A percentile compares a stretch with the other conserved stretches of the same genome.
Evolutionary conservation across 805 yeast genomes (phyloP).

Genomic region (Wickerhamiella kurtzmanii): DNA sequence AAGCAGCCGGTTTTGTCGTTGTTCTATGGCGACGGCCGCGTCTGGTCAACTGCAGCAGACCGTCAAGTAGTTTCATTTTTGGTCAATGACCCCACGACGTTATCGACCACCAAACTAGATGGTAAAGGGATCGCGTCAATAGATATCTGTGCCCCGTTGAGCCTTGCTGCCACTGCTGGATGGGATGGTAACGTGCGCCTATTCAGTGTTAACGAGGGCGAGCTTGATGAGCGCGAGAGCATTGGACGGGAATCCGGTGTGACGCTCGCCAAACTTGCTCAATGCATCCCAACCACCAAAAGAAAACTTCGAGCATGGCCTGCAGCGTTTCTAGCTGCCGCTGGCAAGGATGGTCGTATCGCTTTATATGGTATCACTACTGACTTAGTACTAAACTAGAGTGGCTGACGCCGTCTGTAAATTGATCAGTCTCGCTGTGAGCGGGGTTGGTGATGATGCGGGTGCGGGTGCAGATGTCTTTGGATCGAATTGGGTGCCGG

Average conservation of each 20-base stretch:
- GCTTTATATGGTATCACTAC: constrained; percentile 25
- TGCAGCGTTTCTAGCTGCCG: constrained; percentile 31
- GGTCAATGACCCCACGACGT: constrained; percentile 9
- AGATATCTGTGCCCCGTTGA: constrained; percentile 17
- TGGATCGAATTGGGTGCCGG: neutral
- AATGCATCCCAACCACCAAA: neutral
- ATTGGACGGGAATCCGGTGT: constrained; percentile 22
- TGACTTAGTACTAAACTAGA: neutral
- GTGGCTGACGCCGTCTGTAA: neutral
- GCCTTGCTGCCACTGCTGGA: constrained; percentile 24
- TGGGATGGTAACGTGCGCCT: constrained; percentile 30
- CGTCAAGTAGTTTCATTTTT: constrained; percentile 9
- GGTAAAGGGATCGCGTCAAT: constrained; percentile 22
- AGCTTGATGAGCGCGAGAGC: neutral
- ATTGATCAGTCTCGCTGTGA: neutral
- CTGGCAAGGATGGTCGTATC: constrained; percentile 44
- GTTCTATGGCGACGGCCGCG: constrained; percentile 13
- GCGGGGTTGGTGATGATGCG: neutral
- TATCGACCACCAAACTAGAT: constrained; percentile 5
- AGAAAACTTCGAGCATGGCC: constrained; percentile 14
- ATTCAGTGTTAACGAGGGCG: constrained; percentile 12
- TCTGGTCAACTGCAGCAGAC: constrained; percentile 26
- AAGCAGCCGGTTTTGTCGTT: constrained; percentile 25
- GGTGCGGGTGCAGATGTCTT: neutral
- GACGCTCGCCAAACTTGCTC: constrained; percentile 12